Evolutionary conservation across 2,329 filamentous ascomycete genomes (phyloP).

Genomic region (Sporothrix sp.): DNA sequence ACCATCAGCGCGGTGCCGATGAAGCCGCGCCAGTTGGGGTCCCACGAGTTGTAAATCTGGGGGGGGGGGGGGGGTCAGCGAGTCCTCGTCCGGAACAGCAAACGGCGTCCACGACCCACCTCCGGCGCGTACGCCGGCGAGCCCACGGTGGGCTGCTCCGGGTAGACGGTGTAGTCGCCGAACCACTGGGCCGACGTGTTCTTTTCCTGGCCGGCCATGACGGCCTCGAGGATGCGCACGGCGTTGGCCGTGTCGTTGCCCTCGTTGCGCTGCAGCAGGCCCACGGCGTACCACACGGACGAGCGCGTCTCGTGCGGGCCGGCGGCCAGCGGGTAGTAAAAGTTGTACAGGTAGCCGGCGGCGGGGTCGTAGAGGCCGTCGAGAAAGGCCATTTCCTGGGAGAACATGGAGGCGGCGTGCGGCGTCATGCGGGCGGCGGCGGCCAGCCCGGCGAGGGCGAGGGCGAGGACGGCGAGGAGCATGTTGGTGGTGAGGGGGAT

Average conservation of each 20-base stretch:
- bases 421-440: background rate
- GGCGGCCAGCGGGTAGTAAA: constrained; percentile 33
- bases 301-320: constrained; percentile 48
- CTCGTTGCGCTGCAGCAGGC: constrained; percentile 45
- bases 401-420: constrained; percentile 28
- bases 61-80: background rate
- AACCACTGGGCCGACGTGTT: constrained; percentile 41
- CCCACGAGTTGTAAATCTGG: constrained; percentile 47
- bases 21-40: constrained; percentile 57
- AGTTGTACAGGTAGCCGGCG: constrained; percentile 44
- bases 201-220: constrained; percentile 44
- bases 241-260: constrained; percentile 18
- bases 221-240: constrained; percentile 28
- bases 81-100: constrained; percentile 12
- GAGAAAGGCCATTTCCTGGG: constrained; percentile 45
- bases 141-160: constrained; percentile 49
- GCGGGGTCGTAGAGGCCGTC: constrained; percentile 44
- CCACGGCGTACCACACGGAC: constrained; percentile 50
- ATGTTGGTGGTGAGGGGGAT: background rate
- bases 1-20: constrained; percentile 50
- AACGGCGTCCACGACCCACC: background rate
- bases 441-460: background rate
- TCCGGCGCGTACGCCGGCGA: constrained; percentile 33
- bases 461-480: background rate
- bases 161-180: constrained; percentile 43